Percentiles rank a stretch among this genome's conserved stretches.
Evolutionary conservation across 2,329 filamentous ascomycete species (phyloP).

Genomic region (Xylariaceae sp.): DNA sequence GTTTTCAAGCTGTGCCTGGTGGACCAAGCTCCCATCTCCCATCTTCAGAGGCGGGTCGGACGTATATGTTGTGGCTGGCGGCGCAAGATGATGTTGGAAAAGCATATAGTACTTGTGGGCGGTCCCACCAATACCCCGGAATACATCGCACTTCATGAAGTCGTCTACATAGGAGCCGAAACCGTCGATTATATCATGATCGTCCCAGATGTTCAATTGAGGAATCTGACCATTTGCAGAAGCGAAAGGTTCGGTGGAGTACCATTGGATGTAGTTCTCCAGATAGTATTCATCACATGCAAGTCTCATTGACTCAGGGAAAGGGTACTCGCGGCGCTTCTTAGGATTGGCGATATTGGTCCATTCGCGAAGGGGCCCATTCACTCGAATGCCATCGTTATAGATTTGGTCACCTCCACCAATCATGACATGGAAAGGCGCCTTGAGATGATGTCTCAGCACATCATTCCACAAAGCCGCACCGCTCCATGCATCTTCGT

Average conservation of each 20-base stretch:
- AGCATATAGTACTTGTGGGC: constrained; percentile 98
- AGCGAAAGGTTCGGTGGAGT: constrained; percentile 77
- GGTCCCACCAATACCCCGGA: constrained; percentile 83
- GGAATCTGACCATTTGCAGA: constrained; percentile 86
- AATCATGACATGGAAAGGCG: constrained; percentile 92
- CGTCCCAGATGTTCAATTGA: constrained; percentile 97
- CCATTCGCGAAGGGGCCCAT: constrained; percentile 79
- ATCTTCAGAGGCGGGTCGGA: constrained; percentile 58
- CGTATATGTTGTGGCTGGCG: constrained; percentile 81
- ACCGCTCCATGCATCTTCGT: constrained; percentile 76
- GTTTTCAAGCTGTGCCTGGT: constrained; percentile 69
- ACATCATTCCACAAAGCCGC: constrained; percentile 96
- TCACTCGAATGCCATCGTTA: constrained; percentile 85
- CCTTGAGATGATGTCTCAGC: constrained; percentile 69
- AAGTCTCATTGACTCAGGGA: constrained; percentile 72
- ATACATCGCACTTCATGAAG: constrained; percentile 90
- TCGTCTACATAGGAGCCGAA: constrained; percentile 91
- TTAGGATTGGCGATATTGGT: constrained; percentile 77
- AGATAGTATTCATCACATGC: constrained; percentile 90
- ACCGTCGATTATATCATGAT: constrained; percentile 90
- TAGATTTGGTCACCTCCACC: constrained; percentile 96
- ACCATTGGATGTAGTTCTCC: constrained; percentile 83
- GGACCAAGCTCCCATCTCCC: constrained; percentile 57
- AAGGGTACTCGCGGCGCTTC: constrained; percentile 74
- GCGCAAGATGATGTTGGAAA: constrained; percentile 91